Base-by-base conservation (phyloP, 2,329 filamentous ascomycete species). In the Colletotrichum abscissum region DNA sequence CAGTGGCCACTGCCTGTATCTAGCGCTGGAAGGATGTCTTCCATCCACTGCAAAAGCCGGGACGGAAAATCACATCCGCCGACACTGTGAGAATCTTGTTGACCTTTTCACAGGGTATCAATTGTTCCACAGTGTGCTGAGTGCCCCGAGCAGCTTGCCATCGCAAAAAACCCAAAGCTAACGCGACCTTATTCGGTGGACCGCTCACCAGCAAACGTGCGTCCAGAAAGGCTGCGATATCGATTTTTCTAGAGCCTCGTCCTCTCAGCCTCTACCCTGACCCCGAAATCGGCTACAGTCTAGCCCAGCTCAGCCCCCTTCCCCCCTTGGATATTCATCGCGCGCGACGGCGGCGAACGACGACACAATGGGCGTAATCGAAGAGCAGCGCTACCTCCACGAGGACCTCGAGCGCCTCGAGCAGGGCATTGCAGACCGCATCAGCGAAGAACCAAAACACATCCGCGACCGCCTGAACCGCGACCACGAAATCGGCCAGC, bases 361-460 rank as follows among this genome's bases (percentile, higher is more conserved):
- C 26, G 6, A 35, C n/a, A 58, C 56, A 49, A 84, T 57, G 7
- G 92, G 98, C 95, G 86, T 97, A 77, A 86, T 98, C 76, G 97
- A 99, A 87, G 95, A 98, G 78, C 93, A 98, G 85, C 91, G 97
- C 78, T 95, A 94, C 79, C 91, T 98, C 78, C 95, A 98, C 79
- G 97, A 99, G 90, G 97, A 99, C 84, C 87, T 99, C 63, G 97
- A 99, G 88, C 92, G 97, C 76, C 90, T 99, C 73, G 97, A 99
- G 85, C 95, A 98, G 82, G 97, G 94, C 67, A 93, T 98, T 79
- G 93, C 94, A 67, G 95, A 98, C 85, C 93, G 95, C 79, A 91
- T 97, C 74, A 89, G 92, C 75, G 95, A 98, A 77, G 95, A 98
- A 76, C 95, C 96, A 58, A 94, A 93, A 84, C 93, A 96, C 94